Conservation (phyloP, 2,329 filamentous ascomycete genomes). For the Atkinsonella hypoxylon region DNA sequence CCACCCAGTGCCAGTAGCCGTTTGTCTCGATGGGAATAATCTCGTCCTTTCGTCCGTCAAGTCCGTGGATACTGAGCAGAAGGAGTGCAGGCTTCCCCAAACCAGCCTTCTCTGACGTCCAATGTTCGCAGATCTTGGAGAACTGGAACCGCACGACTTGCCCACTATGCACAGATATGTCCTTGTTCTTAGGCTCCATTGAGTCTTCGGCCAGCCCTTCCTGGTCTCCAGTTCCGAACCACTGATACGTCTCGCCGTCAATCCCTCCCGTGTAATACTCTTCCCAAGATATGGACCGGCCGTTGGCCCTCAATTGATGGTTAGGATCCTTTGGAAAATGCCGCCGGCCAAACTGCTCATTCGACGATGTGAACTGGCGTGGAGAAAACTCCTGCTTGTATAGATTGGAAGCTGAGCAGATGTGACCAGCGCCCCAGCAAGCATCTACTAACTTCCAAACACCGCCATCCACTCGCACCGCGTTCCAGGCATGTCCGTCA, state of each 20-base stretch:
- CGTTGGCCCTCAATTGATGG: conserved; percentile 66
- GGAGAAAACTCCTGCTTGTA: conserved; percentile 62
- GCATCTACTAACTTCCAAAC: conserved; percentile 85
- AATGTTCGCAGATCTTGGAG: conserved; percentile 68
- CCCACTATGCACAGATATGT: conserved; percentile 47
- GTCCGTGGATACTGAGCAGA: conserved; percentile 53
- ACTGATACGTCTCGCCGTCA: conserved; percentile 33
- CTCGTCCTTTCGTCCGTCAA: conserved; percentile 56
- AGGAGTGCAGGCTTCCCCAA: conserved; percentile 55
- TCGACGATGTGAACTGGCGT: conserved; percentile 45
- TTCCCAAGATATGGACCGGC: conserved; percentile 59
- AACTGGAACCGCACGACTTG: conserved; percentile 66
- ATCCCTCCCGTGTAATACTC: conserved; percentile 62
- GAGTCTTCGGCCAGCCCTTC: conserved; percentile 45
- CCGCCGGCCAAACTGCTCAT: conserved; percentile 67
- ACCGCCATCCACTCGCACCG: conserved; percentile 73
- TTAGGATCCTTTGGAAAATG: conserved; percentile 64
- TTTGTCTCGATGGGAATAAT: conserved; percentile 64
- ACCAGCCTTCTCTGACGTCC: conserved; percentile 59
- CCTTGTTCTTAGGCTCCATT: conserved; percentile 39
- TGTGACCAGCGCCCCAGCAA: conserved; percentile 81
- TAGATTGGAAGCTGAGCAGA: conserved; percentile 36
- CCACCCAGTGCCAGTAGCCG: conserved; percentile 69
- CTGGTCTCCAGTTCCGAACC: conserved; percentile 31
- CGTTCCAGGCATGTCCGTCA: conserved; percentile 81